Evolutionary conservation across 495 filamentous ascomycete species (phyloP).

Genomic region (Lasiosphaeriaceae sp.): DNA sequence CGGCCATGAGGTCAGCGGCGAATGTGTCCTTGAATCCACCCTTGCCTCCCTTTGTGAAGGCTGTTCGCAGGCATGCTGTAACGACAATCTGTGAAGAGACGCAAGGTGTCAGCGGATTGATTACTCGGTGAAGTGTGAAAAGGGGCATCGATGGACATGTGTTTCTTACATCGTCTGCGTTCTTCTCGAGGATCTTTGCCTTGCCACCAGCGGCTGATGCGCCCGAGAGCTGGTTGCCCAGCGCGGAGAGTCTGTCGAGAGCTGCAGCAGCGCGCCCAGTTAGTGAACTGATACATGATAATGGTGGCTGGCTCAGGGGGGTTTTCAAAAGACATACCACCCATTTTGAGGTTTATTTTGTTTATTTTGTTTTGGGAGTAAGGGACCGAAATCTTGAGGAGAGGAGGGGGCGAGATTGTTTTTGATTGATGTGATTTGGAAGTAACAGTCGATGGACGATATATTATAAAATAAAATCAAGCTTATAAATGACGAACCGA

Average conservation of each 20-base stretch:
- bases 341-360: slow-evolving; percentile 22
- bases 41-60: slow-evolving; percentile 88
- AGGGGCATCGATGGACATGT: too few relatives aligned
- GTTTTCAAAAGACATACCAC: slow-evolving; percentile 20
- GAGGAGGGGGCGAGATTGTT: background rate
- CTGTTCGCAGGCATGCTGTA: slow-evolving; percentile 85
- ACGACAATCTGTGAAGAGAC: slow-evolving; percentile 65
- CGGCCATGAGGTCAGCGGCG: slow-evolving; percentile 79
- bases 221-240: slow-evolving; percentile 45
- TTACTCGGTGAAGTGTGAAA: too few relatives aligned
- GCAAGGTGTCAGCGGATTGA: background rate
- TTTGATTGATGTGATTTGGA: too few relatives aligned
- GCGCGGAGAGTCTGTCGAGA: slow-evolving; percentile 42
- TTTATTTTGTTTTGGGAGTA: slow-evolving; percentile 5
- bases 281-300: background rate
- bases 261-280: slow-evolving; percentile 21
- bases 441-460: too few relatives aligned
- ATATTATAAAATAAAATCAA: background rate
- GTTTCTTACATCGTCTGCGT: slow-evolving; percentile 48
- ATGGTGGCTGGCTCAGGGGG: background rate
- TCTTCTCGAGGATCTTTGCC: slow-evolving; percentile 48
- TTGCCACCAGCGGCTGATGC: slow-evolving; percentile 28
- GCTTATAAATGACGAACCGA: background rate
- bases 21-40: slow-evolving; percentile 93
- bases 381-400: background rate